Evolutionary conservation across 805 yeast species (phyloP), one percentile per base, ranked within the genome.

Genomic region (Wickerhamiella sergipiensis): DNA sequence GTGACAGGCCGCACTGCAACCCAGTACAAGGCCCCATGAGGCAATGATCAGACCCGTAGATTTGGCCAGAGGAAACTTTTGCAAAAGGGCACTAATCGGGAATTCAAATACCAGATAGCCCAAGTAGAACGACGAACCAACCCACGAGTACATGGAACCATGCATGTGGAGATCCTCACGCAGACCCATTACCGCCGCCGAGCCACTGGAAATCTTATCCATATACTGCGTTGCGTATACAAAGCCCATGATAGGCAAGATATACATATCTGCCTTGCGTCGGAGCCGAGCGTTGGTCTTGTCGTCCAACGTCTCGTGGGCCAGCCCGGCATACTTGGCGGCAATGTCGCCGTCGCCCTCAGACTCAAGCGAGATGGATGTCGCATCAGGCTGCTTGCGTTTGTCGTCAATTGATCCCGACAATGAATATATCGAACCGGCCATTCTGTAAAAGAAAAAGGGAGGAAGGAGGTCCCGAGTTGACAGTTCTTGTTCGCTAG

Each of bases 21-120:
- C 62, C 15, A 72, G 66, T 6, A 74, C 66, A 0, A 69, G 52
- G 10, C 80, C 80, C 80, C 80, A 77, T 22, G 67, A 52, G 2
- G 71, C 48, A 18, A 77, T 66, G 36, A 66, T 65, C 2, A 55
- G 49, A 1, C 77, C 67, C 4, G 76, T 68, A 5, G 77, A 64
- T 53, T 75, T 75, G 2, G 78, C 72, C 55, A 82, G 71, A 3
- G 81, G 83, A 46, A 78, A 72, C 51, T 67, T 69, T 61, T 80
- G 85, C 24, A 79, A 59, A 3, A 72, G 44, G 49, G 66, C 62
- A 10, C 68, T 63, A 17, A 75, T 71, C 10, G 80, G 76, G 52
- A 75, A 65, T 57, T 78, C 80, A 57, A 78, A 79, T 7, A 66
- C 70, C 45, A 82, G 62, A 61, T 81, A 83, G 4, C 88, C 89